A percentile compares a stretch with the other conserved stretches of the same genome.
These are phyloP conservation scores for Brassica hybrid DNA, from an alignment of 441 rosid species.

Conservation along the genomic window DNA sequence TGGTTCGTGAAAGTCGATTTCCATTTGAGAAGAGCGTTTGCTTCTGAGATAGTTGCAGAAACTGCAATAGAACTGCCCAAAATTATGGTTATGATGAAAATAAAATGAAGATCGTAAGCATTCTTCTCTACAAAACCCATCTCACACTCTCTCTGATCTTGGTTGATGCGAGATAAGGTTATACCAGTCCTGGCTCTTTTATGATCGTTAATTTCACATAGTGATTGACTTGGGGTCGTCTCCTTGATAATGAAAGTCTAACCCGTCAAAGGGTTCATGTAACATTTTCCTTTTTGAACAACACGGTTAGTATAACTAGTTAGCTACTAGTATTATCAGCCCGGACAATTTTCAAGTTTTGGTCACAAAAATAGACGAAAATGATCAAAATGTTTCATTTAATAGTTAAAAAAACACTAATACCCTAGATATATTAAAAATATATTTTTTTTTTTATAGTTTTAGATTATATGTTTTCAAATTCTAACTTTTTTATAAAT, in stretches of 20 bases:
- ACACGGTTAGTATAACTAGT: too few species aligned
- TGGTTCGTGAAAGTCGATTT: constrained; percentile 31
- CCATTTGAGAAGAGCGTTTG: constrained; percentile 23
- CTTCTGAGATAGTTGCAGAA: constrained; percentile 19
- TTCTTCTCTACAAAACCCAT: not conserved
- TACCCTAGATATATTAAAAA: too few species aligned
- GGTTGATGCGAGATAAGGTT: not conserved
- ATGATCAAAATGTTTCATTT: too few species aligned
- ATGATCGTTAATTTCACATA: not conserved
- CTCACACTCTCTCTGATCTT: not conserved
- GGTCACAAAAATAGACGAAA: too few species aligned
- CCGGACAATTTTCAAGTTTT: too few species aligned
- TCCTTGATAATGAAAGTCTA: constrained; percentile 12
- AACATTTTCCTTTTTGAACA: not conserved
- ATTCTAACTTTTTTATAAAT: too few species aligned
- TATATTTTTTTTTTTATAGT: too few species aligned
- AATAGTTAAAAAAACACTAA: too few species aligned
- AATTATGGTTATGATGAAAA: constrained; percentile 9
- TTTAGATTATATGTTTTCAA: too few species aligned
- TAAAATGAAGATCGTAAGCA: not conserved
- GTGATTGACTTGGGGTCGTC: constrained; percentile 15
- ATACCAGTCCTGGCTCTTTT: constrained; percentile 1
- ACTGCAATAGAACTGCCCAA: constrained; percentile 8
- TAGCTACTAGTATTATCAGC: too few species aligned
- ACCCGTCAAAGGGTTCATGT: not conserved